Evolutionary conservation across 768 basidiomycete genomes (phyloP).

Genomic region (Ramaria sp.): DNA sequence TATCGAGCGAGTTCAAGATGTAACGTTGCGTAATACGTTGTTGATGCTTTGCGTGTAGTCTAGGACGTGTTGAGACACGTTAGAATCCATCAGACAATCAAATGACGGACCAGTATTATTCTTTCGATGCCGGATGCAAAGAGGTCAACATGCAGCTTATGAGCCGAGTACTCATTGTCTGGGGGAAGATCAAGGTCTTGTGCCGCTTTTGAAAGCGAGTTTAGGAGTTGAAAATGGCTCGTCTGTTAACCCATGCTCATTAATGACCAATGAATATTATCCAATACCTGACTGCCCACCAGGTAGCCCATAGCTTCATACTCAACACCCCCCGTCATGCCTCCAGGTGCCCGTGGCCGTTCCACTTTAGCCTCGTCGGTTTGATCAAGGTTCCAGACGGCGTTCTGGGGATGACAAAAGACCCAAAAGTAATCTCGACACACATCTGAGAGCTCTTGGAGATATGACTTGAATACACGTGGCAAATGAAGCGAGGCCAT

Average conservation of each 20-base stretch:
- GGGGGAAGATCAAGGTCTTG: constrained; percentile 55
- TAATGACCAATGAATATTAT: not conserved
- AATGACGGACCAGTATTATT: constrained; percentile 62
- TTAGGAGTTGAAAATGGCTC: constrained; percentile 78
- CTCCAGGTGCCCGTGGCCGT: constrained; percentile 87
- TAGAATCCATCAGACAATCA: not conserved
- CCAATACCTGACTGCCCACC: constrained; percentile 36
- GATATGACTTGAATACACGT: constrained; percentile 70
- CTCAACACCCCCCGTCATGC: constrained; percentile 98
- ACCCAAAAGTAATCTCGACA: constrained; percentile 96
- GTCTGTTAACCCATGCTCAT: constrained; percentile 41
- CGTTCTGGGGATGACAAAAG: constrained; percentile 92
- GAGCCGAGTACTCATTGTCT: constrained; percentile 67
- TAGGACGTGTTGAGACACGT: constrained; percentile 20
- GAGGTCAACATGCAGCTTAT: constrained; percentile 75
- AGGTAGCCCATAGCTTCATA: constrained; percentile 95
- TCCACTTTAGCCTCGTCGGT: constrained; percentile 81
- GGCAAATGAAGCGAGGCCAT: constrained; percentile 62
- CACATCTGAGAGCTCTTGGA: constrained; percentile 78
- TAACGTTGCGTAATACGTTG: constrained; percentile 86
- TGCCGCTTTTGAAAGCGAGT: constrained; percentile 58
- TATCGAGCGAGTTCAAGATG: constrained; percentile 93
- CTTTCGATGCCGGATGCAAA: constrained; percentile 89
- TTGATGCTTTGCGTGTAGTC: constrained; percentile 93
- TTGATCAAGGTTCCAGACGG: constrained; percentile 77